Conservation (phyloP, 2,329 filamentous ascomycete species). For the Colletotrichum camelliae region DNA sequence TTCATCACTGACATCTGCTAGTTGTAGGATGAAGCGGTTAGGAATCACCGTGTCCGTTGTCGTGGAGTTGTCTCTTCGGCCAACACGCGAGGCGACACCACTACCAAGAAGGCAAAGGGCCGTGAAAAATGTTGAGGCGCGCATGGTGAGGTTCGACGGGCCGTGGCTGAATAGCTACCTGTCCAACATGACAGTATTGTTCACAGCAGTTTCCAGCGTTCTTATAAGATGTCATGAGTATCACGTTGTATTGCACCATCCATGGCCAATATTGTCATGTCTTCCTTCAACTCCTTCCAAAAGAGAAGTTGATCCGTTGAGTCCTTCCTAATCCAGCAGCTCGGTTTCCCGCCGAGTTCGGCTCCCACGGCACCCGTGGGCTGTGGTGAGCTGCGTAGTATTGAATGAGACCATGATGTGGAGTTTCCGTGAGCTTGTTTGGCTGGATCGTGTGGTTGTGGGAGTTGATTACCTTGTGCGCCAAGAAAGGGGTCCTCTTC, state of each 20-base stretch:
- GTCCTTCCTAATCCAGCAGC: neutral
- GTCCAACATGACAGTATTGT: neutral
- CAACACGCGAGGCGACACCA: neutral
- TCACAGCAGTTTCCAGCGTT: neutral
- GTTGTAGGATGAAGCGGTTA: neutral
- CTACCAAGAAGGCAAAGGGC: neutral
- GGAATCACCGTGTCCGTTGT: neutral
- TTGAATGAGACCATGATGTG: neutral
- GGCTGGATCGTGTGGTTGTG: neutral
- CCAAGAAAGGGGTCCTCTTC: neutral
- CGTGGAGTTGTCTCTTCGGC: neutral
- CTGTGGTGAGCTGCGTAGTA: neutral
- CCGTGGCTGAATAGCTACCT: neutral
- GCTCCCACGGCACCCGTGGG: neutral
- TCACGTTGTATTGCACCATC: neutral
- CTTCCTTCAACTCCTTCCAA: neutral
- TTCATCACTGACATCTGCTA: neutral
- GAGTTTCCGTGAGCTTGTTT: neutral
- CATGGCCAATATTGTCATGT: neutral
- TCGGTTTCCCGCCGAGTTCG: neutral
- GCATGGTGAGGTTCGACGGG: neutral
- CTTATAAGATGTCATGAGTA: neutral
- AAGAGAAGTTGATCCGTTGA: neutral
- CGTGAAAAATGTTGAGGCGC: neutral
- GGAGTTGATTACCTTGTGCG: neutral